These are phyloP conservation scores for Paramecium biaurelia DNA, from an alignment of 73 alveolate genomes.

Conservation along the genomic window DNA sequence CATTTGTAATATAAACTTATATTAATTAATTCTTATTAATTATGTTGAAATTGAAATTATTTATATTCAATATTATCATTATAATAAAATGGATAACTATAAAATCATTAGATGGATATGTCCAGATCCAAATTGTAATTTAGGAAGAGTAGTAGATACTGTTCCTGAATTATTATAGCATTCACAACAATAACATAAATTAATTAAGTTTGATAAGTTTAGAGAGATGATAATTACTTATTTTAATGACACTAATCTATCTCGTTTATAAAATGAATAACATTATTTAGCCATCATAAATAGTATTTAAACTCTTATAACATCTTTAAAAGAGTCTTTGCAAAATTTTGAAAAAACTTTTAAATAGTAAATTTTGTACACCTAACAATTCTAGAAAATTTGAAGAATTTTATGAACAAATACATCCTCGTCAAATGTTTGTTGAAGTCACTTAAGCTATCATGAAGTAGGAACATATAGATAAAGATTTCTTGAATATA, in stretches of 20 bases:
- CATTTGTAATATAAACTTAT: slow-evolving; percentile 39
- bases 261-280: background rate
- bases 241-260: background rate
- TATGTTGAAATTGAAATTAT: background rate
- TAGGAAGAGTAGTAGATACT: background rate
- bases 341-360: background rate
- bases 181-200: background rate
- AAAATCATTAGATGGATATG: background rate
- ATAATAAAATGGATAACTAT: background rate
- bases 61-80: background rate
- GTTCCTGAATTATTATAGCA: background rate
- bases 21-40: background rate
- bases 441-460: background rate
- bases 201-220: background rate
- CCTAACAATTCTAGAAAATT: background rate
- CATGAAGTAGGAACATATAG: background rate
- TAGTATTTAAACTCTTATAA: background rate
- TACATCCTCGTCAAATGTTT: background rate
- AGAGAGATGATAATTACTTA: background rate
- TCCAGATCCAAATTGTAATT: background rate
- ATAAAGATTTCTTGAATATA: background rate
- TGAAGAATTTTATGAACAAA: background rate
- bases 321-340: background rate
- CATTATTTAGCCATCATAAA: background rate
- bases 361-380: slow-evolving; percentile 14